Conservation (phyloP, 768 basidiomycete species). For the Lactifluus echinatus region DNA sequence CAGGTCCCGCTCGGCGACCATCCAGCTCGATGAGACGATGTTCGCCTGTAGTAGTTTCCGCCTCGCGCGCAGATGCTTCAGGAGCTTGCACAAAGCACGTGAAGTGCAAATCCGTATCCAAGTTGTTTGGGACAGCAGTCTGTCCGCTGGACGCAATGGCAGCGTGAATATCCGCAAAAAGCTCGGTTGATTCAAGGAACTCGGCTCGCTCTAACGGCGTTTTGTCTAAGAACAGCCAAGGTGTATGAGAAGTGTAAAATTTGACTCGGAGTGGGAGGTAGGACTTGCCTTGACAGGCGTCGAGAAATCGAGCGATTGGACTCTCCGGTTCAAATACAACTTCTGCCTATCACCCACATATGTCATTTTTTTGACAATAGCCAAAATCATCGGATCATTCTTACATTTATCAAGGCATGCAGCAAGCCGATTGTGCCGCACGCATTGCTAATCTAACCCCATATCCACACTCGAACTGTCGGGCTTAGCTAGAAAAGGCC, state of each 20-base stretch:
- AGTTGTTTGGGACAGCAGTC: conserved; percentile 47
- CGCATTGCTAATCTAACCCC: conserved; percentile 26
- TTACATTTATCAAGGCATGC: conserved; percentile 61
- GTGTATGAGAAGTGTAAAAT: not conserved
- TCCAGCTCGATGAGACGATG: conserved; percentile 74
- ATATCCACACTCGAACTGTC: not conserved
- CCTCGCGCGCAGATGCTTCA: conserved; percentile 30
- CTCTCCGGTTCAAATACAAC: conserved; percentile 48
- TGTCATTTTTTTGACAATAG: not conserved
- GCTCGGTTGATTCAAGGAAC: conserved; percentile 61
- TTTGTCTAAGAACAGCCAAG: conserved; percentile 36
- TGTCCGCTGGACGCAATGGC: conserved; percentile 65
- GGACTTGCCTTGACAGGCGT: conserved; percentile 46
- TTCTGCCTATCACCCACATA: conserved; percentile 38
- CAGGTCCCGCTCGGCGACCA: conserved; percentile 65
- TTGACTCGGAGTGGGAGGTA: not conserved
- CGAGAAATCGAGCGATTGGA: conserved; percentile 58
- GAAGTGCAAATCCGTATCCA: conserved; percentile 77
- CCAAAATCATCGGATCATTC: conserved; percentile 21
- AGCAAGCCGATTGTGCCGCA: conserved; percentile 27
- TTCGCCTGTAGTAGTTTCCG: conserved; percentile 20
- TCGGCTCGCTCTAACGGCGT: conserved; percentile 67
- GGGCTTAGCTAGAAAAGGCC: not conserved
- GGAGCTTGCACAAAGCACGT: conserved; percentile 77
- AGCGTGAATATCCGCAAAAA: conserved; percentile 73